Base-by-base conservation (phyloP, 768 basidiomycete genomes). In the Pilatotrama ljubarskyi region DNA sequence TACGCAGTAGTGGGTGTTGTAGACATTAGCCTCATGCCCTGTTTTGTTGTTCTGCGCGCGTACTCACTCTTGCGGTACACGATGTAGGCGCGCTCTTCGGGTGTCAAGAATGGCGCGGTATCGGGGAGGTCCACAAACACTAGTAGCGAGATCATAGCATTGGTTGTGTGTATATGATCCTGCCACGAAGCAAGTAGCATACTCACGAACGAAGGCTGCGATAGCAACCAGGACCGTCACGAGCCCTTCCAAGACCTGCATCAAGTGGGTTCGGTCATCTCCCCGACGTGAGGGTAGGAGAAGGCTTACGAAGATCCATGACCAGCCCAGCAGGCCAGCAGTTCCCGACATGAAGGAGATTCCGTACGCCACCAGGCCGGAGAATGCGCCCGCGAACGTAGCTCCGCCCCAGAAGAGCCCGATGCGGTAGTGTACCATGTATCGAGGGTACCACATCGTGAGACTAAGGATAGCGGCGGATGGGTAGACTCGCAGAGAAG, bases 111-210 rank as follows among this genome's bases (percentile, higher is more conserved):
- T 20, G 63, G 72, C 0, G 86, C 86, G 0, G 84, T 84, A 2
- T 69, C 70, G 0, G 85, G 85, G 60, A 82, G 85, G 67, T 88
- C 87, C 15, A 85, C 81, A 66, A 90, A 64, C 9, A 86, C 83
- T 87, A 25, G 7, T 14, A 20, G 10, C 18, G 44, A 24, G 15
- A 25, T n/a, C n/a, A n/a, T n/a, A 14, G 49, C 20, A 14, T 37
- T 15, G 17, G 15, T 26, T 24, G 36, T 18, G 24, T 9, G 15
- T 10, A 32, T 32, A 32, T 10, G 29, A 32, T 10, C 26, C 26
- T 15, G 29, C n/a, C 25, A 29, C 17, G 25, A 25, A 13, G 26
- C 11, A 5, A 29, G 6, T 13, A 5, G 26, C 13, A 13, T 1
- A 44, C 58, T 1, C 20, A 59, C 58, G 20, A 17, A 40, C 32